These are phyloP conservation scores for Tephrocybe rancida DNA, from an alignment of 768 basidiomycete species.

Conservation along the genomic window DNA sequence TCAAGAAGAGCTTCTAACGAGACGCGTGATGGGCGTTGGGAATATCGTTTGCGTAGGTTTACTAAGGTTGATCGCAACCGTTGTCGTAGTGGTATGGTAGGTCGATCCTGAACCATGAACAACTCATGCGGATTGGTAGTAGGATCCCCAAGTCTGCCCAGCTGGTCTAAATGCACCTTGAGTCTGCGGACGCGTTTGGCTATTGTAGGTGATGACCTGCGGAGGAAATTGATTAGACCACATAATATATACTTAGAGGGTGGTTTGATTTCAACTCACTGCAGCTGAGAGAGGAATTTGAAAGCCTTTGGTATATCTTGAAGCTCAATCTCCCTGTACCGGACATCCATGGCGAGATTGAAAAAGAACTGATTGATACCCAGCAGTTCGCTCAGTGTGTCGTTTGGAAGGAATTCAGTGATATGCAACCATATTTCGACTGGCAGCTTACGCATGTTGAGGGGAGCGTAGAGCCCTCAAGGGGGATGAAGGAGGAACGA, in stretches of 20 bases:
- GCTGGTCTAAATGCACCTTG: slow-evolving; percentile 14
- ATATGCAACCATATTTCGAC: slow-evolving; percentile 35
- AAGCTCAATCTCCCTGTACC: slow-evolving; percentile 29
- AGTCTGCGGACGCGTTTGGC: slow-evolving; percentile 18
- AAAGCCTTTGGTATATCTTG: slow-evolving; percentile 19
- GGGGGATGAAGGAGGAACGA: too few relatives aligned
- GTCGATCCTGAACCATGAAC: not conserved
- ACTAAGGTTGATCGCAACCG: slow-evolving; percentile 5
- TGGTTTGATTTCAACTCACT: slow-evolving; percentile 16
- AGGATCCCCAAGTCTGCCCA: not conserved
- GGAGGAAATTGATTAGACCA: not conserved
- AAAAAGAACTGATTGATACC: slow-evolving; percentile 35
- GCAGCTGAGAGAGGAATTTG: slow-evolving; percentile 19
- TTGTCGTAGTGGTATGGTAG: slow-evolving; percentile 2
- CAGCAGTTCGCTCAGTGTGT: slow-evolving; percentile 23
- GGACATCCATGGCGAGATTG: slow-evolving; percentile 29
- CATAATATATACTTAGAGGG: too few relatives aligned
- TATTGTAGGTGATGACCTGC: slow-evolving; percentile 22
- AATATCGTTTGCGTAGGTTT: slow-evolving; percentile 14
- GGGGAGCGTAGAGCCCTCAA: too few relatives aligned
- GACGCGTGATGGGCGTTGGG: not conserved
- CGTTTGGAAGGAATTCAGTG: slow-evolving; percentile 27
- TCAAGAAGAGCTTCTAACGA: slow-evolving; percentile 30
- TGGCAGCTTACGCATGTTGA: slow-evolving; percentile 28
- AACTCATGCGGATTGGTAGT: not conserved